Percentiles rank a stretch among this genome's conserved stretches.
Evolutionary conservation across 495 filamentous ascomycete genomes (phyloP).

Genomic region (Polyplosphaeria fusca): DNA sequence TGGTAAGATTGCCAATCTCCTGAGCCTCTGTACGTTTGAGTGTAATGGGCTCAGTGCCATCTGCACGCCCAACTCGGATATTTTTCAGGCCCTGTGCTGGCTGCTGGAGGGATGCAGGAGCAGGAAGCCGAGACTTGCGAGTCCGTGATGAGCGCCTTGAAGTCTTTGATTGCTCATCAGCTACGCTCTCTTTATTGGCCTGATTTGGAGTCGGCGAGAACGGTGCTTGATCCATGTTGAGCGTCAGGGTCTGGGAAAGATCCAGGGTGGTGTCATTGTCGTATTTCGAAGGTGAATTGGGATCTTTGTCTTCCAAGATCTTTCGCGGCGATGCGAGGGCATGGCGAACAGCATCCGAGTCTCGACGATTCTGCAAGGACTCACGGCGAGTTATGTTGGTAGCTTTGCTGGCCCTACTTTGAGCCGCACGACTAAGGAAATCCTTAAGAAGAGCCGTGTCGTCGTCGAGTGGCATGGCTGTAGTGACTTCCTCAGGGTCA

Average conservation of each 20-base stretch:
- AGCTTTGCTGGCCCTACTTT: conserved; percentile 56
- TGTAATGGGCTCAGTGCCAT: conserved; percentile 55
- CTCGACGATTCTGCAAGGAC: conserved; percentile 40
- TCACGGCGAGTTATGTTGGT: conserved; percentile 35
- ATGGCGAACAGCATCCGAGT: conserved; percentile 40
- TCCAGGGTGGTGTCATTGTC: conserved; percentile 30
- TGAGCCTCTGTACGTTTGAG: conserved; percentile 58
- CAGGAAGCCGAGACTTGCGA: conserved; percentile 23
- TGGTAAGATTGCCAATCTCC: conserved; percentile 53
- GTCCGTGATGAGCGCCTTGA: conserved; percentile 24
- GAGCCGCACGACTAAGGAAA: conserved; percentile 59
- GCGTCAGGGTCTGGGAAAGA: conserved; percentile 29
- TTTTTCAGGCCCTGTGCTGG: conserved; percentile 45
- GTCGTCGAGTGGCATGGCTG: conserved; percentile 43
- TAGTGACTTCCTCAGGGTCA: conserved; percentile 19
- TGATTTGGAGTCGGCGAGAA: conserved; percentile 8
- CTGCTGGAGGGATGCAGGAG: conserved; percentile 29
- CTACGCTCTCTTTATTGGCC: conserved; percentile 27
- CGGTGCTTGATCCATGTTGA: conserved; percentile 14
- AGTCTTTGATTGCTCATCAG: conserved; percentile 1
- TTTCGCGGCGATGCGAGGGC: conserved; percentile 48
- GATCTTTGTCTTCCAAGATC: conserved; percentile 51
- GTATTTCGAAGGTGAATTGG: conserved; percentile 52
- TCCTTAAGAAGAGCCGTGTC: conserved; percentile 60
- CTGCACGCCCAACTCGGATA: conserved; percentile 56